These are phyloP conservation scores for Leucocoprinus leucothites DNA, from an alignment of 768 basidiomycete genomes.

Conservation along the genomic window DNA sequence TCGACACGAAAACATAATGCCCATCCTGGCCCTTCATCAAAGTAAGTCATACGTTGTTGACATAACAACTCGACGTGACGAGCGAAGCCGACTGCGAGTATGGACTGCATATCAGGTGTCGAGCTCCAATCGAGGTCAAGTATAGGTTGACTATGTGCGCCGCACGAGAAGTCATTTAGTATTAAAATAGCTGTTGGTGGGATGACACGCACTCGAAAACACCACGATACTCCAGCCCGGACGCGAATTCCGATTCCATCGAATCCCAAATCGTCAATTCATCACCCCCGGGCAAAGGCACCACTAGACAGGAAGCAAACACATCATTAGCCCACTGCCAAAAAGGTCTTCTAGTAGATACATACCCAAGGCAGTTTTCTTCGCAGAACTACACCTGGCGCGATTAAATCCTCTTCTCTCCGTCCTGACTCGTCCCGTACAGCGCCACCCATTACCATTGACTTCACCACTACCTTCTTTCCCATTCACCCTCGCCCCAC, in stretches of 20 bases:
- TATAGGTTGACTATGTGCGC: slow-evolving; percentile 50
- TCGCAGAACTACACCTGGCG: slow-evolving; percentile 85
- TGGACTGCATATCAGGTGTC: slow-evolving; percentile 85
- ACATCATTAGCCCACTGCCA: background rate
- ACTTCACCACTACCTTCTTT: background rate
- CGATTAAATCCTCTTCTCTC: slow-evolving; percentile 60
- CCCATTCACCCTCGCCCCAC: too few relatives aligned
- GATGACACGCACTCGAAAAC: slow-evolving; percentile 48
- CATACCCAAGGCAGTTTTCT: slow-evolving; percentile 87
- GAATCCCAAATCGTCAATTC: slow-evolving; percentile 98
- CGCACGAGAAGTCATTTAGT: background rate
- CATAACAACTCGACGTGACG: slow-evolving; percentile 83
- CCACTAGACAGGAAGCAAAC: slow-evolving; percentile 56
- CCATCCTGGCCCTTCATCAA: slow-evolving; percentile 81
- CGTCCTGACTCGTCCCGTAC: slow-evolving; percentile 74
- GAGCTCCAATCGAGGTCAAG: slow-evolving; percentile 92
- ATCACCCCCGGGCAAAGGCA: slow-evolving; percentile 53
- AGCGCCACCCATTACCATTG: slow-evolving; percentile 44
- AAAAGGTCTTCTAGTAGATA: slow-evolving; percentile 12
- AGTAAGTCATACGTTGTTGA: slow-evolving; percentile 91
- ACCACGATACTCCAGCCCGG: slow-evolving; percentile 76
- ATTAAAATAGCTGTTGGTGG: background rate
- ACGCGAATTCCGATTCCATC: slow-evolving; percentile 88
- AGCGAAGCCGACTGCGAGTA: slow-evolving; percentile 84
- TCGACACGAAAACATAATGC: slow-evolving; percentile 67